Percentiles rank a stretch among this genome's conserved stretches.
phyloP scores from a whole-genome alignment of 139 green algal species.

The Marvania coccoides region DNA sequence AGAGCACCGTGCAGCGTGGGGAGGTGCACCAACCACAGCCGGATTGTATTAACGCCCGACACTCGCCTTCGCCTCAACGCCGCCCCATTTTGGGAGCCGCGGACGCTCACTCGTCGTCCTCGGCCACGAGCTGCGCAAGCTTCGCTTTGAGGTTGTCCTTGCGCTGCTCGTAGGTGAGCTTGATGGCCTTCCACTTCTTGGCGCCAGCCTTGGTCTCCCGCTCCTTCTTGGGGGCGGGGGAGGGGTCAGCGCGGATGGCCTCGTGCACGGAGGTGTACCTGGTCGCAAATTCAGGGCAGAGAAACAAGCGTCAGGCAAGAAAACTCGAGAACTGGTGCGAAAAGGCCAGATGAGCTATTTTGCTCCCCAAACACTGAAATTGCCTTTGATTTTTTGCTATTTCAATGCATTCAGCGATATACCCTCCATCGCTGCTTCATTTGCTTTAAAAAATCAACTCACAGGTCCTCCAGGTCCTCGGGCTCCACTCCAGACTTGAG shows the following conservation, averaged over 20 bases:
- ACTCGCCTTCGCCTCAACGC: no score
- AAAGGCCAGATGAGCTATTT: constrained; percentile 24
- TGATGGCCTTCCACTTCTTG: constrained; percentile 69
- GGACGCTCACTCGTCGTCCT: no score
- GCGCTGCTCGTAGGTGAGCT: constrained; percentile 93
- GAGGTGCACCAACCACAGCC: no score
- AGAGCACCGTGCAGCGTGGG: no score
- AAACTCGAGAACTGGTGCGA: no score
- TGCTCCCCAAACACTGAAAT: not conserved
- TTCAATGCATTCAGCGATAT: not conserved
- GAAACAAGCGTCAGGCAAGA: not conserved
- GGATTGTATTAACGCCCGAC: no score
- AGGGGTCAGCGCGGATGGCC: constrained; percentile 83
- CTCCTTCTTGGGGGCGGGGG: constrained; percentile 58
- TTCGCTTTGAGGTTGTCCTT: constrained; percentile 92
- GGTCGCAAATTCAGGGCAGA: not conserved
- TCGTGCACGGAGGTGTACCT: constrained; percentile 55
- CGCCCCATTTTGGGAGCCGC: no score
- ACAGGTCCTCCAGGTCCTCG: constrained; percentile 87
- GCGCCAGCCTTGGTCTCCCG: constrained; percentile 59
- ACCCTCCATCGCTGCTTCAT: no score
- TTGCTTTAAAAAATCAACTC: no score
- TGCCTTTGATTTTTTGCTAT: not conserved
- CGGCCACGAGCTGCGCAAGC: constrained; percentile 19
- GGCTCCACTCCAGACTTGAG: constrained; percentile 75